Base-by-base conservation (phyloP, 2,329 filamentous ascomycete genomes). In the Fusarium graminum region DNA sequence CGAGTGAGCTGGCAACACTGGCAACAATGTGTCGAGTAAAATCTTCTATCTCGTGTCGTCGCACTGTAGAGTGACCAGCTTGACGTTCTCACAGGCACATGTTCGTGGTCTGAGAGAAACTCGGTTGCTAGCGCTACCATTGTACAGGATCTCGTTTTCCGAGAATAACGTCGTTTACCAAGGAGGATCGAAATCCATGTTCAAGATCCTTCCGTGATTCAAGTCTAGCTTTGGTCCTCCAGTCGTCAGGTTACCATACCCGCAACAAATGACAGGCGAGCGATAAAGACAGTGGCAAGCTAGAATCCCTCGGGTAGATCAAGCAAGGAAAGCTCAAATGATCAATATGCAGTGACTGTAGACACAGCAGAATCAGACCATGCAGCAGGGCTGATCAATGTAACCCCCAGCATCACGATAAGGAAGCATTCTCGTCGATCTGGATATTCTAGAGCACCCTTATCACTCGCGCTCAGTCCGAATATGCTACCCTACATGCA, bases 391-490 rank as follows among this genome's bases (percentile, higher is more conserved):
- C 59, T 62, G 17, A 13, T 7, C 41, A 26, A 46, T 61, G 49
- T 49, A 34, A 62, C 38, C 34, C 34, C 42, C 12, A 14, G 22
- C 30, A 34, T 30, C 26, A 19, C 10, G 56, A 62, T 62, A 56
- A 56, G 59, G 17, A 40, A 62, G 32, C 10, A 16, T 12, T 10
- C 6, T 34, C 22, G 59, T 43, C 30, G 57, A 61, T 61, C 59
- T 62, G 28, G 22, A 39, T 11, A 47, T 47, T 62, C 50, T 62
- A 62, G 50, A 56, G 42, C 32, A 26, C 28, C 13, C 42, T 44
- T 57, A 44, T 62, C 50, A 38, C 7, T 14, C 13, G 10, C 22
- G 40, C 17, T 25, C 19, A n/a, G n/a, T 34, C 43, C 39, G 32
- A 32, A 10, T 13, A 25, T 29, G 26, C 19, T 19, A 9, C 11